Conservation (phyloP, 257 asterid genomes). For the Scutellaria galericulata region DNA sequence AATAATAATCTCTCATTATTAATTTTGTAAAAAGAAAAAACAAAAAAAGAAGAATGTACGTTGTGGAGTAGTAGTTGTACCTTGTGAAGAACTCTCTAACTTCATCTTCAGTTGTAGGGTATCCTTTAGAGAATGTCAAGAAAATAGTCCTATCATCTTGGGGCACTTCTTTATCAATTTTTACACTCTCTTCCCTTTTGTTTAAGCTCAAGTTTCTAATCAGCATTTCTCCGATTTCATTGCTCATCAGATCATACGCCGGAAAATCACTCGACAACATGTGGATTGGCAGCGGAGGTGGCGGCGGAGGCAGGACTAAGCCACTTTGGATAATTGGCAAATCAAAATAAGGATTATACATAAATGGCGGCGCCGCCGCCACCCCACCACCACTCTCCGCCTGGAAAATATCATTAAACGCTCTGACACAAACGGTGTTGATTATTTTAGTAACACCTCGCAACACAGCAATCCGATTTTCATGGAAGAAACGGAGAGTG, state of each 20-base stretch:
- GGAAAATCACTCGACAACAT: conserved; percentile 26
- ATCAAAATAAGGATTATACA: conserved; percentile 25
- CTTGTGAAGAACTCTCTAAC: conserved; percentile 64
- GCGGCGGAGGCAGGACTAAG: background rate
- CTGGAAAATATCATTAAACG: conserved; percentile 51
- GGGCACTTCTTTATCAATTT: conserved; percentile 30
- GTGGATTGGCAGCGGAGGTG: conserved; percentile 30
- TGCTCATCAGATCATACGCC: conserved; percentile 26
- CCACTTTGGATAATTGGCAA: conserved; percentile 15
- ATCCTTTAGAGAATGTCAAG: conserved; percentile 80
- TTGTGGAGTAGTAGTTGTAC: conserved; percentile 29
- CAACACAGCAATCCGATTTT: conserved; percentile 43
- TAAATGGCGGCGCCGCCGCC: background rate
- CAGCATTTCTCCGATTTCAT: conserved; percentile 35
- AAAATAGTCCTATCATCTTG: conserved; percentile 75
- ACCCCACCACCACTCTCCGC: conserved; percentile 5
- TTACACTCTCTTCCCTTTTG: background rate
- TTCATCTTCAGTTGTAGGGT: conserved; percentile 61
- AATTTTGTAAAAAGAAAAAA: background rate
- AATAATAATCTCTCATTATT: too few species aligned
- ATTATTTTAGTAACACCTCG: conserved; percentile 35
- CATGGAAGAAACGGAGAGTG: conserved; percentile 43
- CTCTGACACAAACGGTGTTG: conserved; percentile 49
- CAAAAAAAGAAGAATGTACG: background rate
- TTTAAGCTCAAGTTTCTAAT: background rate